A percentile compares a stretch with the other conserved stretches of the same genome.
Conservation (phyloP, 2,329 filamentous ascomycete species). For the Sarocladium oryzae region DNA sequence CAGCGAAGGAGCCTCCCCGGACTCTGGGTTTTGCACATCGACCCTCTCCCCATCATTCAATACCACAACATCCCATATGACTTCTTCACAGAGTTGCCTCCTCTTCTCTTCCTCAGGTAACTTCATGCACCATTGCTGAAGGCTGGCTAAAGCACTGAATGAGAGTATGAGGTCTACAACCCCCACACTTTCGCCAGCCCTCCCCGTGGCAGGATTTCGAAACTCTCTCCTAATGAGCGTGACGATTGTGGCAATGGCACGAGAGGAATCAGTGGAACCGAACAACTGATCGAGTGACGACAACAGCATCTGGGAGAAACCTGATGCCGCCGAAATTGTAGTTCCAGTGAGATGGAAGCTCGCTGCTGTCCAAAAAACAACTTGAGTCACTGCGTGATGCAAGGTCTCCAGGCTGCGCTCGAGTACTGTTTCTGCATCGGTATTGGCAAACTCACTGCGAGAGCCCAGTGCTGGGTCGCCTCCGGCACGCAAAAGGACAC, state of each 20-base stretch:
- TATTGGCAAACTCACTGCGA: conserved; percentile 38
- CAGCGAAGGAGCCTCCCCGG: neutral
- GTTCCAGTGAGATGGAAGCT: conserved; percentile 53
- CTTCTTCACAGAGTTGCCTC: conserved; percentile 43
- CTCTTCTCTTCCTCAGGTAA: conserved; percentile 43
- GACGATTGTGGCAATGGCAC: conserved; percentile 61
- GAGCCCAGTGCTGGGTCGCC: conserved; percentile 35
- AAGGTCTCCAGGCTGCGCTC: conserved; percentile 50
- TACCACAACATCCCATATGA: conserved; percentile 62
- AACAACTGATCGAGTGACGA: conserved; percentile 57
- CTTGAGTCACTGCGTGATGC: conserved; percentile 50
- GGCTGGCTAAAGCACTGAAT: conserved; percentile 53
- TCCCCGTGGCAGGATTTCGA: conserved; percentile 54
- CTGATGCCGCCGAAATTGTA: conserved; percentile 46
- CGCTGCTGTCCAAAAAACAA: conserved; percentile 56
- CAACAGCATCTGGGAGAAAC: conserved; percentile 51
- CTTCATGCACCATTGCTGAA: conserved; percentile 51
- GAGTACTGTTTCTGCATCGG: conserved; percentile 50
- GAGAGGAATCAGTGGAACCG: conserved; percentile 62
- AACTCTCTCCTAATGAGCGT: conserved; percentile 59
- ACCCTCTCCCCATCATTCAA: conserved; percentile 52
- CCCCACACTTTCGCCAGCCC: conserved; percentile 52
- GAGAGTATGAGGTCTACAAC: conserved; percentile 56
- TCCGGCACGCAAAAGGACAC: conserved; percentile 46
- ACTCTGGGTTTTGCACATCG: conserved; percentile 33